Conservation (phyloP, 2,329 filamentous ascomycete species). For the Bimuria novae-zelandiae region DNA sequence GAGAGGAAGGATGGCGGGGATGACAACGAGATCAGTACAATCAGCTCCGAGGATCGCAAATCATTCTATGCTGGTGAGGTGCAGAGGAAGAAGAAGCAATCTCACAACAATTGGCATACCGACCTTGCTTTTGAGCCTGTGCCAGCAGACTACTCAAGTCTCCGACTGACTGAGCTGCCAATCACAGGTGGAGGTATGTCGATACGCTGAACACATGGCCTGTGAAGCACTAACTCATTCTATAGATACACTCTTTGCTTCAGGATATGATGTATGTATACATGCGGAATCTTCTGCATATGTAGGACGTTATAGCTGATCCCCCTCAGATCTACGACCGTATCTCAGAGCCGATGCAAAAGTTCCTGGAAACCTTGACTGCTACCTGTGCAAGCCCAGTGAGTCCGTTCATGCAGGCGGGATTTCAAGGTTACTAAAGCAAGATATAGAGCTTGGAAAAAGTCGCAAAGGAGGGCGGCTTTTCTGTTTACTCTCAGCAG, state of each 20-base stretch:
- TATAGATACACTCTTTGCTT: constrained; percentile 42
- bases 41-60: constrained; percentile 43
- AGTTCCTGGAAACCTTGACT: constrained; percentile 54
- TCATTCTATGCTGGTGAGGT: constrained; percentile 37
- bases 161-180: constrained; percentile 51
- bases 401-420: background rate
- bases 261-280: constrained; percentile 48
- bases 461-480: constrained; percentile 46
- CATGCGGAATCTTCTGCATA: too few relatives aligned
- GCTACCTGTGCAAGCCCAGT: constrained; percentile 54
- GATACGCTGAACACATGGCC: background rate
- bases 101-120: constrained; percentile 59
- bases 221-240: background rate
- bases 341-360: constrained; percentile 54
- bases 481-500: constrained; percentile 53
- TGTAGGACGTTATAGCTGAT: too few relatives aligned
- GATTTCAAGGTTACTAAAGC: background rate
- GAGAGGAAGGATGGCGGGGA: constrained; percentile 48
- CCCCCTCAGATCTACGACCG: constrained; percentile 59
- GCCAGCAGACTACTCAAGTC: constrained; percentile 64
- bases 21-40: constrained; percentile 47
- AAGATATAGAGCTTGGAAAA: constrained; percentile 31
- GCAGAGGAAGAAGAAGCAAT: constrained; percentile 48
- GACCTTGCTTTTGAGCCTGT: constrained; percentile 65
- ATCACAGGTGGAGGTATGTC: constrained; percentile 39